Base-by-base conservation (phyloP, 2,329 filamentous ascomycete species). In the Phaeoacremonium minimum region DNA sequence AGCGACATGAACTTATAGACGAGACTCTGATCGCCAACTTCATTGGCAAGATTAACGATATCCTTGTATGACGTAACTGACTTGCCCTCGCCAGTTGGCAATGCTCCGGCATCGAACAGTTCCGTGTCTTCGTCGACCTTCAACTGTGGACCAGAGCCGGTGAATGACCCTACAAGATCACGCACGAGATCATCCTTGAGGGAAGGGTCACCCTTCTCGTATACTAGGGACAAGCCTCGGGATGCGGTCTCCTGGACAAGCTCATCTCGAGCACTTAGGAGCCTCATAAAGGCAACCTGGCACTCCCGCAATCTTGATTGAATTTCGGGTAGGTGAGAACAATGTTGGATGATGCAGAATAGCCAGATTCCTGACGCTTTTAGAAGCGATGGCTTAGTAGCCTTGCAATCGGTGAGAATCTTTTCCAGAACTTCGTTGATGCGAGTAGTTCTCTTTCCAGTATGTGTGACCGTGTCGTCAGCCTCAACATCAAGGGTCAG, bases 1-100 rank as follows among this genome's bases (percentile, higher is more conserved):
- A 98, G 73, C 1, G 90, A 91, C 93, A 98, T 98, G 64, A 98
- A 97, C 43, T 90, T 88, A 67, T 98, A 98, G 2, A 97, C 87
- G n/a, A 98, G 70, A 48, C 86, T 90, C 40, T 93, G 91, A 52
- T 98, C 91, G 9, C 93, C 93, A 20, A 96, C 90, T 63, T 98
- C 93, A 30, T 91, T 87, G n/a, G 93, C 93, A 32, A 98, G 70
- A 48, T 75, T 93, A 60, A 98, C 86, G 47, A 98, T 97, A 53
- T 98, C 93, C 56, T 95, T 95, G 67, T 98, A 98, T 0, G 91
- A 97, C 0, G 88, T 96, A 37, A 97, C 78, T 0, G 89, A 89
- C 47, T 76, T 87, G 7, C 89, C 89, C 46, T 95, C 88, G 4
- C 90, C 88, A 0, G 90, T 97, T 0, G 90, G 90, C 11, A 97